A percentile compares a stretch with the other conserved stretches of the same genome.
phyloP scores from a whole-genome alignment of 1,139 yeast species.

The Suhomyces choctaworum region DNA sequence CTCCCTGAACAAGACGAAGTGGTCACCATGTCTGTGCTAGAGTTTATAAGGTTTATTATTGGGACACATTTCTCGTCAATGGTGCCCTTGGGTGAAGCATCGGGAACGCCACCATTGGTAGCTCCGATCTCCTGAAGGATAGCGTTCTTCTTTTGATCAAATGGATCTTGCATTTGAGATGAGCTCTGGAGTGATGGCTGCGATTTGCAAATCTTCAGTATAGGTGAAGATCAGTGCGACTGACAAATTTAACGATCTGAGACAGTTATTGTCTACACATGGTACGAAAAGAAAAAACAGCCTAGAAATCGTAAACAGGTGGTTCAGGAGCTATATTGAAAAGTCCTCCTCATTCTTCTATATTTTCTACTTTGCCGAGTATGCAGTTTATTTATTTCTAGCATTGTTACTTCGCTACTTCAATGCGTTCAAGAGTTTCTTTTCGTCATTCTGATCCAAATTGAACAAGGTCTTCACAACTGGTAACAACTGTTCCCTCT shows the following conservation, averaged over 20 bases:
- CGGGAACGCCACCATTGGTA: slow-evolving; percentile 49
- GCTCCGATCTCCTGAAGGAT: slow-evolving; percentile 57
- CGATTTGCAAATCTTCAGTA: too few species aligned
- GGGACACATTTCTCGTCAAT: slow-evolving; percentile 74
- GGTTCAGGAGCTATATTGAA: too few species aligned
- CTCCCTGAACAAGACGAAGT: slow-evolving; percentile 90
- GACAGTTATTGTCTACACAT: too few species aligned
- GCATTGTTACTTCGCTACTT: slow-evolving; percentile 25
- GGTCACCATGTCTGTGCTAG: slow-evolving; percentile 68
- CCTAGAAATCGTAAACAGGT: too few species aligned
- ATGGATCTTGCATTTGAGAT: slow-evolving; percentile 46
- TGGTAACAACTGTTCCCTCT: slow-evolving; percentile 78
- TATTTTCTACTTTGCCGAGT: too few species aligned
- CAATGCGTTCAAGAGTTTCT: slow-evolving; percentile 63
- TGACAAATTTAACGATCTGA: too few species aligned
- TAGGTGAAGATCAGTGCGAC: too few species aligned
- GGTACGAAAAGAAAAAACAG: too few species aligned
- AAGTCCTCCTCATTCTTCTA: too few species aligned
- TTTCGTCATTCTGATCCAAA: slow-evolving; percentile 69
- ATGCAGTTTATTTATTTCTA: too few species aligned
- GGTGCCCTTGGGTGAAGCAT: slow-evolving; percentile 82
- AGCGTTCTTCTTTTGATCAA: slow-evolving; percentile 64
- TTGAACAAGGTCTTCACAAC: slow-evolving; percentile 77
- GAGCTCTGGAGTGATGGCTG: background rate
- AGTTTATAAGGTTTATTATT: slow-evolving; percentile 64